Evolutionary conservation across 139 green algal species (phyloP).

Genomic region (Chlamydomonas incerta): DNA sequence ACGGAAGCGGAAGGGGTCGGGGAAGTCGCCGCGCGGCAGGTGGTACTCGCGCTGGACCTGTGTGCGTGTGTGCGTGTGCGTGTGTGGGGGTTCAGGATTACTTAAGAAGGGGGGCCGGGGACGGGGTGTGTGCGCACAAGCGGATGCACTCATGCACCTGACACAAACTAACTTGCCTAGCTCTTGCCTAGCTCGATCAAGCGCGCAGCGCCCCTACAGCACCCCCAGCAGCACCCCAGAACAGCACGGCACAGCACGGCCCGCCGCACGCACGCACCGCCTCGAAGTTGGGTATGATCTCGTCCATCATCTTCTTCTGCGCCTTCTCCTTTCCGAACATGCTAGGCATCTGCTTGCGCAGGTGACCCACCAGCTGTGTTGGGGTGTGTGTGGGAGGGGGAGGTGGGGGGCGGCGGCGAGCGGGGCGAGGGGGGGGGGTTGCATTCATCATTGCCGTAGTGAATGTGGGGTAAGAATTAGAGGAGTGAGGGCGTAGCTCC

Average conservation of each 20-base stretch:
- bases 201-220: too few species aligned
- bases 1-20: constrained; percentile 84
- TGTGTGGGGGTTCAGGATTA: too few species aligned
- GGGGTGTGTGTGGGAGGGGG: not conserved
- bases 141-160: too few species aligned
- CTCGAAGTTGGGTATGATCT: constrained; percentile 78
- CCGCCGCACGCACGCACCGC: too few species aligned
- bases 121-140: not conserved
- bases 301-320: constrained; percentile 82
- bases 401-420: too few species aligned
- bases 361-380: constrained; percentile 65
- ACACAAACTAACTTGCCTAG: too few species aligned
- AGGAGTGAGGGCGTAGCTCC: too few species aligned
- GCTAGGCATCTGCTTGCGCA: constrained; percentile 87
- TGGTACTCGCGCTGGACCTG: constrained; percentile 93
- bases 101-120: not conserved
- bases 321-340: constrained; percentile 90
- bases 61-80: not conserved
- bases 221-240: not conserved
- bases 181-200: too few species aligned
- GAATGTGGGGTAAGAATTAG: too few species aligned
- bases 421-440: not conserved
- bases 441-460: not conserved
- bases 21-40: constrained; percentile 92
- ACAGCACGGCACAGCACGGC: not conserved